Evolutionary conservation across 345 rosid species (phyloP).

Genomic region (Pseudoturritis turrita): DNA sequence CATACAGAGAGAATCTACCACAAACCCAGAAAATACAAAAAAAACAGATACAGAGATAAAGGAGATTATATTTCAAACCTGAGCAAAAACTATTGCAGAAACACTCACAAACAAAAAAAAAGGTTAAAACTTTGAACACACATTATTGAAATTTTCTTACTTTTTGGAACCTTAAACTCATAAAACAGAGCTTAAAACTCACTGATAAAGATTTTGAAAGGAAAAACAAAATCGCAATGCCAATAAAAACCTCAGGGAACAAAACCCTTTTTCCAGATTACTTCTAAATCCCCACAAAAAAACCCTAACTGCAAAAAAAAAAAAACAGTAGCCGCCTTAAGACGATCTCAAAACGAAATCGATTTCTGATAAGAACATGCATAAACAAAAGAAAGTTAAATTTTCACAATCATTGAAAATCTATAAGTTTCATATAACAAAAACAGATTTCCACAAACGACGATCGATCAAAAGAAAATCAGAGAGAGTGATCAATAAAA

Average conservation of each 20-base stretch:
- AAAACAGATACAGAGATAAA: neutral
- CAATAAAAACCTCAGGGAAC: neutral
- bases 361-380: conserved; percentile 21
- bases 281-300: neutral
- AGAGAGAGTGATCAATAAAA: conserved; percentile 3
- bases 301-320: neutral
- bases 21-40: neutral
- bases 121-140: conserved; percentile 4
- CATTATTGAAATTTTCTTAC: neutral
- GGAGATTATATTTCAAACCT: neutral
- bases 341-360: conserved; percentile 2
- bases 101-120: no score
- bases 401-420: neutral
- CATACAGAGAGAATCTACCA: neutral
- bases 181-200: neutral
- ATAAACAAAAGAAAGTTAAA: neutral
- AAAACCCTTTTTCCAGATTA: neutral
- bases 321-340: conserved; percentile 4
- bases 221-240: neutral
- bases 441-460: neutral
- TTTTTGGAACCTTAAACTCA: neutral
- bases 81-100: neutral
- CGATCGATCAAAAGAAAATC: neutral
- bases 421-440: neutral
- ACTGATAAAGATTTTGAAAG: neutral